A percentile compares a stretch with the other conserved stretches of the same genome.
phyloP scores from a whole-genome alignment of 148 eudicot species.

The Hydrangea macrophylla region DNA sequence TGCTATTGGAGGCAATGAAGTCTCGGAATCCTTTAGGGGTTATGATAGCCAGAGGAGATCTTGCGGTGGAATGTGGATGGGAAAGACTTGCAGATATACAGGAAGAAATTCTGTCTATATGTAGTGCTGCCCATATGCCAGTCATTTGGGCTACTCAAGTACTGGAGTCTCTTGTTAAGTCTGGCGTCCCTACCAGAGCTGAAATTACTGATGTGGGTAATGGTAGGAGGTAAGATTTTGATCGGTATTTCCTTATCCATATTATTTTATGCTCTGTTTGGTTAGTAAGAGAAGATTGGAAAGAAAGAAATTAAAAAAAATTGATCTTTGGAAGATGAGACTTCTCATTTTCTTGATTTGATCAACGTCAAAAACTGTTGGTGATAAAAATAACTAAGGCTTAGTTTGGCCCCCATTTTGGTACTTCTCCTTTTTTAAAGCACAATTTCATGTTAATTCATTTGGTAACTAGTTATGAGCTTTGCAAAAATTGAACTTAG shows the following conservation, averaged over 20 bases:
- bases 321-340: background rate
- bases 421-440: background rate
- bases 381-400: background rate
- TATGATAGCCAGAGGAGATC: conserved; percentile 71
- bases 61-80: conserved; percentile 62
- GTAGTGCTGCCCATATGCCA: conserved; percentile 50
- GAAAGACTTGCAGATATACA: conserved; percentile 51
- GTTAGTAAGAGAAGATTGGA: background rate
- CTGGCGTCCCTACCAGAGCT: conserved; percentile 47
- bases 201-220: conserved; percentile 43
- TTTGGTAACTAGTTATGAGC: too few relatives aligned
- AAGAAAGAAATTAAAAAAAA: too few relatives aligned
- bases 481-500: too few relatives aligned
- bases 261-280: background rate
- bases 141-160: conserved; percentile 45
- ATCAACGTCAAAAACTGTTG: background rate
- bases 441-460: background rate
- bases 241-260: background rate
- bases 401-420: background rate
- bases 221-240: conserved; percentile 33
- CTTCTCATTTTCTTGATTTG: background rate
- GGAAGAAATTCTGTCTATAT: conserved; percentile 48
- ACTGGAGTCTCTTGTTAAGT: conserved; percentile 42
- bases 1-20: conserved; percentile 61
- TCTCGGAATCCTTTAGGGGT: conserved; percentile 48